Evolutionary conservation across 2,329 filamentous ascomycete genomes (phyloP), one percentile per base, ranked within the genome.

Genomic region (Hymenoscyphus linearis): DNA sequence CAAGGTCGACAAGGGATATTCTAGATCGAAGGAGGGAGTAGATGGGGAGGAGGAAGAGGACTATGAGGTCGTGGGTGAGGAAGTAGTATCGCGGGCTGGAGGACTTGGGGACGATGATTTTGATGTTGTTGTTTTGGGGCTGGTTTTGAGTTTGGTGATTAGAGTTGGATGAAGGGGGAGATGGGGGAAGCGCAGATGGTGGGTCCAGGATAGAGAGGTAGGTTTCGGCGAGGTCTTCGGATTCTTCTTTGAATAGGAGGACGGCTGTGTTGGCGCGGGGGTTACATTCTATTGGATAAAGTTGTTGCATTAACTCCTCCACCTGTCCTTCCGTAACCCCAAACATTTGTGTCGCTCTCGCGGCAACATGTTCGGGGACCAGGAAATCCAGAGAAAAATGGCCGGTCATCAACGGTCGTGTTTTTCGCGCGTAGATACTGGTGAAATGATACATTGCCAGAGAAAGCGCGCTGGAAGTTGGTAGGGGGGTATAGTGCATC

Each of bases 321-420:
- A 63, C 57, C 25, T 63, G 58, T 25, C 50, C 52, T 2, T 58
- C 53, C 0, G 56, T 52, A 6, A 34, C 52, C 0, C 57, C 55
- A 13, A 61, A n/a, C 40, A 36, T 47, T 13, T 53, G 50, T n/a
- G 31, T 25, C 3, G 25, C 25, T 18, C n/a, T 53, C 16, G 18
- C 14, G 0, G 50, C 50, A 16, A 53, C 18, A 13, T 31, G 50
- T 27, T 53, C 25, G 12, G 50, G 50, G 50, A 53, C 50, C 0
- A 91, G 76, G 64, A 93, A 87, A 70, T 90, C 86, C 59, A 93
- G 87, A 18, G 83, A 87, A 35, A 92, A 72, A 70, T 93, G 90
- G 0, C 89, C 89, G 0, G 87, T 91, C 68, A 89, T 76, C 2
- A 71, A 68, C 14, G 72, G 58, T 1, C 81, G 80, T 26, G 80